These are phyloP conservation scores for Pythium plurisporium DNA, from an alignment of 352 stramenopile species.

Conservation along the genomic window DNA sequence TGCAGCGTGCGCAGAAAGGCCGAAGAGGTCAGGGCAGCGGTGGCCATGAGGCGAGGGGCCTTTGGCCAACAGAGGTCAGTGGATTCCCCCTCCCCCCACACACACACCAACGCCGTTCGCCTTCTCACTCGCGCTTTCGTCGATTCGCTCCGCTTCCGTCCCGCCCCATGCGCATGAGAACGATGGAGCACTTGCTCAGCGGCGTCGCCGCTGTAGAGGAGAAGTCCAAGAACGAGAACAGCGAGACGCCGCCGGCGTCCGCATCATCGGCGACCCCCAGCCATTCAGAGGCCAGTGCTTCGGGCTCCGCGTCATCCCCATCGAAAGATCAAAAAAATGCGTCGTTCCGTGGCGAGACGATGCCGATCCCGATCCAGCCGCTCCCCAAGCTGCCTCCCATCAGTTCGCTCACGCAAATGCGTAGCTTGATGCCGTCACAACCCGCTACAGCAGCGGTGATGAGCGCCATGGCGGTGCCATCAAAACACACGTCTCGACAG, in stretches of 20 bases:
- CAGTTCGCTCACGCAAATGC: conserved; percentile 18
- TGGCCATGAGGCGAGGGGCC: background rate
- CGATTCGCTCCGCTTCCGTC: background rate
- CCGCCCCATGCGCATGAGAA: conserved; percentile 13
- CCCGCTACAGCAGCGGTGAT: no score
- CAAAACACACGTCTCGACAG: background rate
- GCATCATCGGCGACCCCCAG: background rate
- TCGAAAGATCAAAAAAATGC: background rate
- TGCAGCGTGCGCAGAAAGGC: background rate
- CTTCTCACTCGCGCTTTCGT: conserved; percentile 1
- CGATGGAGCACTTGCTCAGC: conserved; percentile 21
- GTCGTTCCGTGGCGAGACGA: no score
- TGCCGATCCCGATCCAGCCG: background rate
- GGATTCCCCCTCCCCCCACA: background rate
- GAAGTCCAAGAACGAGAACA: background rate
- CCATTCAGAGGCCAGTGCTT: background rate
- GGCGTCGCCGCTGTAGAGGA: conserved; percentile 14
- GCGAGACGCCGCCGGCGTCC: background rate
- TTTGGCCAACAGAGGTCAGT: background rate
- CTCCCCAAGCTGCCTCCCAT: conserved; percentile 23
- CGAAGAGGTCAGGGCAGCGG: background rate
- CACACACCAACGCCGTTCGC: no score
- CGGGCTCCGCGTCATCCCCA: no score
- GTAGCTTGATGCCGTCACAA: background rate
- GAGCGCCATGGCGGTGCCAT: background rate